phyloP scores from a whole-genome alignment of 139 green algal genomes.

The Chlorella vulgaris region DNA sequence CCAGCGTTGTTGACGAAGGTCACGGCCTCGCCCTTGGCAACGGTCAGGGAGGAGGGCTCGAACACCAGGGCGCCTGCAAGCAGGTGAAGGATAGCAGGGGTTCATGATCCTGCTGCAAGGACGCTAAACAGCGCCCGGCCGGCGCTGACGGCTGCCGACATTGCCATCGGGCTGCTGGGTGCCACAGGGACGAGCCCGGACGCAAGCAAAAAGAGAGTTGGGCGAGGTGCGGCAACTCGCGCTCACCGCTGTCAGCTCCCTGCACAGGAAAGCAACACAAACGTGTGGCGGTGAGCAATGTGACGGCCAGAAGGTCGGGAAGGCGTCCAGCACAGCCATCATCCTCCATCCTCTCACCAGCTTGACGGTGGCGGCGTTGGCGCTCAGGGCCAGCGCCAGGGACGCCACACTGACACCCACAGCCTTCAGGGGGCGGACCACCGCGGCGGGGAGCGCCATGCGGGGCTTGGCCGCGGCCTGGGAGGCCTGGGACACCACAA shows the following conservation, averaged over 20 bases:
- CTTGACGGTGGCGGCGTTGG: slow-evolving; percentile 77
- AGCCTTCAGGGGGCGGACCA: slow-evolving; percentile 10
- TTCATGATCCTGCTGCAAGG: slow-evolving; percentile 48
- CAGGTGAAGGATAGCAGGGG: not conserved
- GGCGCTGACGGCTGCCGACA: not conserved
- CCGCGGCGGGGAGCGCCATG: not conserved
- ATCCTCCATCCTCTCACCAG: no score
- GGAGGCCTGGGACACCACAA: not conserved
- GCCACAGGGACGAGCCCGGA: no score
- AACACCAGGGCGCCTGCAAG: slow-evolving; percentile 57
- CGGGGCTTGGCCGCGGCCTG: slow-evolving; percentile 15
- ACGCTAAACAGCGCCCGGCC: not conserved
- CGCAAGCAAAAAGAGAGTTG: no score
- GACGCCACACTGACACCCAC: slow-evolving; percentile 70
- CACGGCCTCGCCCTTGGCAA: slow-evolving; percentile 80
- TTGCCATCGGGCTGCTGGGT: not conserved
- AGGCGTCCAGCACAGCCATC: no score
- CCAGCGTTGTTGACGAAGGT: slow-evolving; percentile 85
- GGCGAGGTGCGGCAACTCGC: no score
- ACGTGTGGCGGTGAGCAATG: no score
- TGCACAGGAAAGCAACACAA: no score
- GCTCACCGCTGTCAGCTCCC: slow-evolving; percentile 36
- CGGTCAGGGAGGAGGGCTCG: slow-evolving; percentile 64
- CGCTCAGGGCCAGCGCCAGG: slow-evolving; percentile 74
- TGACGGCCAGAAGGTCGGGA: no score